Percentiles rank a stretch among this genome's conserved stretches.
Conservation (phyloP, 805 yeast genomes). For the Candida takata region DNA sequence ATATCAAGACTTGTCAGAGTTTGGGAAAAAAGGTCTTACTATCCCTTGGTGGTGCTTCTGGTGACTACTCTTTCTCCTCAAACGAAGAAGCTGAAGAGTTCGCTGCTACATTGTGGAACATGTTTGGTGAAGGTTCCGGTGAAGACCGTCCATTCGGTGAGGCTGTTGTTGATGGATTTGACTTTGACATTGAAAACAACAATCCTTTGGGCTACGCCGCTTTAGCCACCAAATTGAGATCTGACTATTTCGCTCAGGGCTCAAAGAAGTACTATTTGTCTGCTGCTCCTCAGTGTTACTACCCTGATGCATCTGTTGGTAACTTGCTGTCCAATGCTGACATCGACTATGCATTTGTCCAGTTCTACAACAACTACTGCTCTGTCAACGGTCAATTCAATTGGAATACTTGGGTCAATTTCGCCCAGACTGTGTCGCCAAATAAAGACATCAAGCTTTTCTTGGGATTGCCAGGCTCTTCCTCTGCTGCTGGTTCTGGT, state of each 20-base stretch:
- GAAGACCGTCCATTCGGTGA: conserved; percentile 61
- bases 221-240: conserved; percentile 48
- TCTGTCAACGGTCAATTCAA: conserved; percentile 48
- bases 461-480: conserved; percentile 69
- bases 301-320: conserved; percentile 70
- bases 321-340: conserved; percentile 49
- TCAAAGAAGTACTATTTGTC: conserved; percentile 65
- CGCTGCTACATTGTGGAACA: conserved; percentile 55
- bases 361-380: conserved; percentile 86
- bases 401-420: conserved; percentile 68
- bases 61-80: conserved; percentile 78
- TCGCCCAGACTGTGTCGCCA: conserved; percentile 50
- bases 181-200: conserved; percentile 78
- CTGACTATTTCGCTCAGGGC: conserved; percentile 38
- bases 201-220: conserved; percentile 59
- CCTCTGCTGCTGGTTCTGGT: conserved; percentile 55
- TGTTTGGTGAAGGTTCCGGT: conserved; percentile 52
- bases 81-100: conserved; percentile 68
- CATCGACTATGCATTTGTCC: conserved; percentile 78
- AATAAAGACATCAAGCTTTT: conserved; percentile 64
- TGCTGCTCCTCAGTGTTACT: conserved; percentile 91
- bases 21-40: conserved; percentile 74
- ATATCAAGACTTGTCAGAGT: conserved; percentile 71
- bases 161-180: conserved; percentile 84
- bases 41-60: conserved; percentile 71